A percentile compares a stretch with the other conserved stretches of the same genome.
These are phyloP conservation scores for Chrysopogon serrulatus DNA, from an alignment of 176 grass and related monocot genomes.

Conservation along the genomic window DNA sequence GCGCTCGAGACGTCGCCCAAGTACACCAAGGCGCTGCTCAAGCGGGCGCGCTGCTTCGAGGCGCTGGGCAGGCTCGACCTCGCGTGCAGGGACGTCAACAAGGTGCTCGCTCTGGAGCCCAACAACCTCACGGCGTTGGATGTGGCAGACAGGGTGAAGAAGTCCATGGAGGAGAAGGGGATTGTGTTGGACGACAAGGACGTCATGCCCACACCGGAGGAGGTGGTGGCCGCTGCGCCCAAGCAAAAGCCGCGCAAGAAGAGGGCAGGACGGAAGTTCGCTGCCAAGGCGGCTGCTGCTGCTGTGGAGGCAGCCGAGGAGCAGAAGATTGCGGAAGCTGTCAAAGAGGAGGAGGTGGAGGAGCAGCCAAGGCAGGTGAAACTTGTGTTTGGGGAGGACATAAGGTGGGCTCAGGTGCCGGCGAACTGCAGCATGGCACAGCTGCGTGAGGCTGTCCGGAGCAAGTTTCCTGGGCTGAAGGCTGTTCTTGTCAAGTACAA, in stretches of 20 bases:
- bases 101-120: slow-evolving; percentile 62
- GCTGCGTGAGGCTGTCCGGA: slow-evolving; percentile 56
- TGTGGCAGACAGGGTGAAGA: slow-evolving; percentile 59
- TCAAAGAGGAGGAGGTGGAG: slow-evolving; percentile 35
- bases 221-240: slow-evolving; percentile 44
- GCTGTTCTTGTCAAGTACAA: slow-evolving; percentile 77
- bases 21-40: slow-evolving; percentile 87
- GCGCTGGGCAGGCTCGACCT: slow-evolving; percentile 63
- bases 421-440: slow-evolving; percentile 56
- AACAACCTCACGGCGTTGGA: slow-evolving; percentile 80
- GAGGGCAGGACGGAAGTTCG: slow-evolving; percentile 27
- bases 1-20: slow-evolving; percentile 58
- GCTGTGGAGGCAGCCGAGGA: slow-evolving; percentile 44
- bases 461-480: slow-evolving; percentile 78
- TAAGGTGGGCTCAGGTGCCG: slow-evolving; percentile 80
- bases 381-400: slow-evolving; percentile 86
- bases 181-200: slow-evolving; percentile 59
- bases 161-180: slow-evolving; percentile 67
- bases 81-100: slow-evolving; percentile 54
- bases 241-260: slow-evolving; percentile 65
- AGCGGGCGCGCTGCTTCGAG: slow-evolving; percentile 84
- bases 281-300: neutral
- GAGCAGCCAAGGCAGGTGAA: slow-evolving; percentile 61
- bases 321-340: slow-evolving; percentile 15
- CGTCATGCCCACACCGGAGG: slow-evolving; percentile 44